Evolutionary conservation across 768 basidiomycete genomes (phyloP), one percentile per base, ranked within the genome.

Genomic region (Boletus eberwhitei): DNA sequence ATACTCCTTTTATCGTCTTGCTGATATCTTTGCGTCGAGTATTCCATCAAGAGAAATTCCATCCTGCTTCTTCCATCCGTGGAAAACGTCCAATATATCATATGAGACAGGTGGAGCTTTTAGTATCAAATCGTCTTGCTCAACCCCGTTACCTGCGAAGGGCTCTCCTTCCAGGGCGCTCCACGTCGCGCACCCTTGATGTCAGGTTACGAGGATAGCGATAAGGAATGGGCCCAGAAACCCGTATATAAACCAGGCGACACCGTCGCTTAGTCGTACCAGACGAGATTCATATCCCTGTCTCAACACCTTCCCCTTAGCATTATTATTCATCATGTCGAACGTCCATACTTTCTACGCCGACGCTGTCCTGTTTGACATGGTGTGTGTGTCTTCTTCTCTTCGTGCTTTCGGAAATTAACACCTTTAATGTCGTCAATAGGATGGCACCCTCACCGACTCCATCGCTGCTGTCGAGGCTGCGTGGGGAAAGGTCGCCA

Each of bases 371-470:
- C 72, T 86, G 55, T 85, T 86, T 65, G 85, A 86, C 71, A 87
- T 87, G 83, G 83, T 83, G 64, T 53, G 75, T 68, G 26, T 29
- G 35, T 45, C 41, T 42, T 32, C 29, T 29, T 22, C n/a, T n/a
- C 32, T 16, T 45, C 35, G 31, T 19, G n/a, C 5, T 12, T 50
- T 38, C 59, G 59, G 54, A 54, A 46, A 49, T 64, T 71, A 58
- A 73, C 62, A 61, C 65, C 0, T 52, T 38, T 41, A 59, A 51
- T 58, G 59, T 64, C 29, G 54, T 63, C 48, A 35, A 45, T 50
- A 85, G 84, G 84, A 86, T 64, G 85, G 84, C 41, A 88, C 86
- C 16, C 76, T 88, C 50, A 87, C 86, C 40, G 86, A 88, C 67
- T 87, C 85, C 17, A 88, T 88, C 66, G 71, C 81, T 19, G 84